Conservation (phyloP, 192 early-diverging fungal species). For the Coemansia sp. region DNA sequence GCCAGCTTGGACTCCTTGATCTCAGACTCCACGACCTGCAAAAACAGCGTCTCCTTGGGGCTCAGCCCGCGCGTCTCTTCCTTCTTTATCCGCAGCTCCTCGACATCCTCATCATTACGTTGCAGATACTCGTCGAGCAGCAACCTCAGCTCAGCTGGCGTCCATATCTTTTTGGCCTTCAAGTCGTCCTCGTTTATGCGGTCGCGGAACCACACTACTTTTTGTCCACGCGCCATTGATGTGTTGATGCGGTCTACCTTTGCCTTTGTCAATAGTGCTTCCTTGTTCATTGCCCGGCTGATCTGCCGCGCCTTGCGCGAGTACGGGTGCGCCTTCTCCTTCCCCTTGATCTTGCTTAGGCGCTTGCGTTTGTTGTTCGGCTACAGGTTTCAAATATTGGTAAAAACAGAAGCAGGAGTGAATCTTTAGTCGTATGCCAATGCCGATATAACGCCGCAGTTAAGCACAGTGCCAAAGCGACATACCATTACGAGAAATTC, state of each 20-base stretch:
- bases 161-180: conserved; percentile 41
- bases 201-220: conserved; percentile 65
- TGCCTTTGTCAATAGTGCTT: conserved; percentile 47
- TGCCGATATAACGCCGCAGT: no score
- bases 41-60: conserved; percentile 32
- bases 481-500: no score
- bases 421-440: no score
- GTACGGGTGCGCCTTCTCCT: conserved; percentile 71
- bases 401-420: no score
- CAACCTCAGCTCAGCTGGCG: conserved; percentile 14
- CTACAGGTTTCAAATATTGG: no score
- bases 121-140: conserved; percentile 53
- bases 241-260: conserved; percentile 44
- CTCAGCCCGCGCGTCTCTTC: conserved; percentile 41
- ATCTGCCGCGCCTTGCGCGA: conserved; percentile 71
- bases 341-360: conserved; percentile 55
- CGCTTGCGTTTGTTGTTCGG: conserved; percentile 61
- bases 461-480: no score
- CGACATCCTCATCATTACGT: conserved; percentile 61
- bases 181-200: conserved; percentile 56
- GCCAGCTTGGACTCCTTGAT: conserved; percentile 29
- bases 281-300: conserved; percentile 59
- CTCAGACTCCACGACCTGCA: conserved; percentile 29
- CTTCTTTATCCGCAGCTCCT: conserved; percentile 40
- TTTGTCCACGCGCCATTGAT: conserved; percentile 51